Evolutionary conservation across 257 asterid genomes (phyloP).

Genomic region (Cynanchum wilfordii): DNA sequence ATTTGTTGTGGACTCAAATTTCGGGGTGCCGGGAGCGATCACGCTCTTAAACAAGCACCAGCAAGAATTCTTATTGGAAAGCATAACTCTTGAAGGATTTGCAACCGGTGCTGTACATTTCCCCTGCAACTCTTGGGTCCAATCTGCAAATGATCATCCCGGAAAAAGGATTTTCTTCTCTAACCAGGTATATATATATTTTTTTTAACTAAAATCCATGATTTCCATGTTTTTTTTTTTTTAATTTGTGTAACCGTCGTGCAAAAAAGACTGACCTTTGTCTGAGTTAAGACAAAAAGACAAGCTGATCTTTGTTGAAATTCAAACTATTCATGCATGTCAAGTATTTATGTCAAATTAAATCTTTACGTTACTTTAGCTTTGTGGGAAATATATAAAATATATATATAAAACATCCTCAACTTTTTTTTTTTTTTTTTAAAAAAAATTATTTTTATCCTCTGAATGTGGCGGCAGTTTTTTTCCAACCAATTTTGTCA

Average conservation of each 20-base stretch:
- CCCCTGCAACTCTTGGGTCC: constrained; percentile 93
- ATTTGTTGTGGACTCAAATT: constrained; percentile 61
- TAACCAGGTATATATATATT: constrained; percentile 51
- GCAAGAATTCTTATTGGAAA: constrained; percentile 78
- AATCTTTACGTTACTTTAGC: too few relatives aligned
- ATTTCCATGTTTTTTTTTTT: too few relatives aligned
- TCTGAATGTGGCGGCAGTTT: constrained; percentile 2
- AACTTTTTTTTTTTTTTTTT: too few relatives aligned
- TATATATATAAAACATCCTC: too few relatives aligned
- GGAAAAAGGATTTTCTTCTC: constrained; percentile 74
- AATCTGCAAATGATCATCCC: constrained; percentile 64
- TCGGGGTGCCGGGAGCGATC: constrained; percentile 88
- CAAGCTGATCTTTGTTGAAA: constrained; percentile 2
- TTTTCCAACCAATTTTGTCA: background rate
- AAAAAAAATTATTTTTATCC: too few relatives aligned
- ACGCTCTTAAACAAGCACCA: constrained; percentile 74
- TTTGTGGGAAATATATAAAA: too few relatives aligned
- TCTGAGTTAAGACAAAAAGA: background rate
- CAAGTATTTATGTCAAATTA: background rate
- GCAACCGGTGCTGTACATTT: constrained; percentile 83
- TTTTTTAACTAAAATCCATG: too few relatives aligned
- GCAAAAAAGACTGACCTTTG: background rate
- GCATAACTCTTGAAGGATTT: constrained; percentile 82
- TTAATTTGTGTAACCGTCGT: background rate
- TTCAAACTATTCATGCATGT: background rate